phyloP scores from a whole-genome alignment of 345 rosid genomes.

The Eucalyptus victrix region DNA sequence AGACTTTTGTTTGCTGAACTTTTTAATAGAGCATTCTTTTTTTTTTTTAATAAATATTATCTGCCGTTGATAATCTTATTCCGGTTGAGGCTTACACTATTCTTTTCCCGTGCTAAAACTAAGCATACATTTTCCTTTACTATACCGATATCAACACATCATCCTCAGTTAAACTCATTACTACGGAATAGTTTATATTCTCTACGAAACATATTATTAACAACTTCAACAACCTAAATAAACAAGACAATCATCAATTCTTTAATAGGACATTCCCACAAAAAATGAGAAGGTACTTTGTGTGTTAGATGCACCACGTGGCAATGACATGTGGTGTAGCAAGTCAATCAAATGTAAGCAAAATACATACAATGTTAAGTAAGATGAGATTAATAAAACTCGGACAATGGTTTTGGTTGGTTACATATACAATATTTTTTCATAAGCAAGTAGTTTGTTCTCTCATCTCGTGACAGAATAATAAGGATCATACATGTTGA shows the following conservation, averaged over 20 bases:
- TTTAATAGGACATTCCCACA: background rate
- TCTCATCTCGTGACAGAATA: background rate
- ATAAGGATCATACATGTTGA: background rate
- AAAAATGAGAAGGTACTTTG: background rate
- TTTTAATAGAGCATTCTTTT: background rate
- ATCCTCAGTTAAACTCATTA: background rate
- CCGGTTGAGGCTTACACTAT: background rate
- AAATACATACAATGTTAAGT: background rate
- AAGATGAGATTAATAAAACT: background rate
- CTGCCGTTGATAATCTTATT: background rate
- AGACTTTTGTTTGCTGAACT: background rate
- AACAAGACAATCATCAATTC: background rate
- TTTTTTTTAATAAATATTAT: too few relatives aligned
- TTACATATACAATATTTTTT: background rate
- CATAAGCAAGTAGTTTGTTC: background rate
- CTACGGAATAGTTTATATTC: background rate
- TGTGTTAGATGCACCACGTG: background rate
- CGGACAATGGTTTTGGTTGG: background rate
- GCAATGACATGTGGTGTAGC: background rate
- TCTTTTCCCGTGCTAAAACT: background rate
- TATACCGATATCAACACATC: background rate
- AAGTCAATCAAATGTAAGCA: background rate
- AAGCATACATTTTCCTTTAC: background rate
- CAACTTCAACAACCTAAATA: background rate
- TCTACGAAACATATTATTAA: background rate